Conservation (phyloP, 148 eudicot genomes). For the Agrostemma githago region DNA sequence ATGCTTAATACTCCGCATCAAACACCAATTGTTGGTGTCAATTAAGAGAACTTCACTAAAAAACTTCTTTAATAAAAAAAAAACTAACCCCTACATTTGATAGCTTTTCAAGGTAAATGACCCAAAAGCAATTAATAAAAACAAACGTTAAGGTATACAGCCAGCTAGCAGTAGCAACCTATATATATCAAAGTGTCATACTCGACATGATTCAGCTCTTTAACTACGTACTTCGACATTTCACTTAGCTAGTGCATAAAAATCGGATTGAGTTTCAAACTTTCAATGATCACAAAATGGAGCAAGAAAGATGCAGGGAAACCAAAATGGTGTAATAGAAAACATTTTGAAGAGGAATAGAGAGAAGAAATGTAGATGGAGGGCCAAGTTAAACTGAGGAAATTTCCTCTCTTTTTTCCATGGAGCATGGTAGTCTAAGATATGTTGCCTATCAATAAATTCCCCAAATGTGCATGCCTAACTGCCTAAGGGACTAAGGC, state of each 20-base stretch:
- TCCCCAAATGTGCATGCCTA: not conserved
- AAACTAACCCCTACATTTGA: not conserved
- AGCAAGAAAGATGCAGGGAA: not conserved
- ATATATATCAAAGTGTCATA: not conserved
- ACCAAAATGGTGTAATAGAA: not conserved
- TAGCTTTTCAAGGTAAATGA: not conserved
- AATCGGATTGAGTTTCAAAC: not conserved
- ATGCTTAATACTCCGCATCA: not conserved
- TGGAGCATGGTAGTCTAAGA: not conserved
- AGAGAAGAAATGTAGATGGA: not conserved
- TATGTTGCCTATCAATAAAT: not conserved
- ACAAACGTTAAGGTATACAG: not conserved
- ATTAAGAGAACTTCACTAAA: not conserved
- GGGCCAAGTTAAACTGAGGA: not conserved
- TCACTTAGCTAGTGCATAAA: not conserved
- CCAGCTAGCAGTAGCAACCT: not conserved
- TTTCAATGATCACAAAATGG: not conserved
- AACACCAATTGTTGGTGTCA: conserved; percentile 1
- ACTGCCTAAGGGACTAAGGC: not conserved
- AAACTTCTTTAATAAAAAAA: not conserved
- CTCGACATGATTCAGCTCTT: not conserved
- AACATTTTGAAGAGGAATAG: not conserved
- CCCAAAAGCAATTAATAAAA: not conserved
- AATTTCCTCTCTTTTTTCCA: not conserved
- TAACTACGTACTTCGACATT: not conserved